Percentiles rank a stretch among this genome's conserved stretches.
These are phyloP conservation scores for Aurantiochytrium sp. DNA, from an alignment of 108 stramenopile species.

Conservation along the genomic window DNA sequence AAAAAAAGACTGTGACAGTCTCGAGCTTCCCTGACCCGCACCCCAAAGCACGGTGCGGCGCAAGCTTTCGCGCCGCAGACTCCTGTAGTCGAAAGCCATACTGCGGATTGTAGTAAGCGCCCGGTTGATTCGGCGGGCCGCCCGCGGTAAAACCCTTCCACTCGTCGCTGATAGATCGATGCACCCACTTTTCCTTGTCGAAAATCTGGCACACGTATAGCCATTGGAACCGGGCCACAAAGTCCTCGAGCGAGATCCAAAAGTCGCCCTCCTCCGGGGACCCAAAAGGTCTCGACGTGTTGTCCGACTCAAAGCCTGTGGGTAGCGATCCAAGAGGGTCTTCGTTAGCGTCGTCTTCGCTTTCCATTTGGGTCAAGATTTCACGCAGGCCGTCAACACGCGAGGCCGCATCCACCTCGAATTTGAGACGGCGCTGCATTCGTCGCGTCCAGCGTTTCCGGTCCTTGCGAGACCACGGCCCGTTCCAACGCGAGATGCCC, in stretches of 20 bases:
- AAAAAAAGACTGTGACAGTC: neutral
- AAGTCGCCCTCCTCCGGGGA: conserved; percentile 17
- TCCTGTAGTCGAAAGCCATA: neutral
- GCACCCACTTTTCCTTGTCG: neutral
- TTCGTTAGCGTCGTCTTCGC: neutral
- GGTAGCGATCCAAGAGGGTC: neutral
- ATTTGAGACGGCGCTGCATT: neutral
- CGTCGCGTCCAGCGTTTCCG: neutral
- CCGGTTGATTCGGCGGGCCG: neutral
- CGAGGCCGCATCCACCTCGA: neutral
- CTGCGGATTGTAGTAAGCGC: neutral
- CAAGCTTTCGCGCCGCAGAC: neutral
- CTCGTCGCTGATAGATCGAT: neutral
- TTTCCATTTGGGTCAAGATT: neutral
- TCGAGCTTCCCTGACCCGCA: neutral
- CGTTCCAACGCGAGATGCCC: conserved; percentile 14
- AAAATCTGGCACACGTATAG: conserved; percentile 17
- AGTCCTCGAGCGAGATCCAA: conserved; percentile 14
- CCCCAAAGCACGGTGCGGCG: neutral
- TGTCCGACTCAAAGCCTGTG: neutral
- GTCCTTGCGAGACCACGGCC: neutral
- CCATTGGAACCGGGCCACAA: neutral
- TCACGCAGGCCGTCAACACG: neutral
- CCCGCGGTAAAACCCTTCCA: neutral
- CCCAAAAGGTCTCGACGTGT: neutral